Conservation (phyloP, 306 rosid genomes). For the Nissolia schottii region DNA sequence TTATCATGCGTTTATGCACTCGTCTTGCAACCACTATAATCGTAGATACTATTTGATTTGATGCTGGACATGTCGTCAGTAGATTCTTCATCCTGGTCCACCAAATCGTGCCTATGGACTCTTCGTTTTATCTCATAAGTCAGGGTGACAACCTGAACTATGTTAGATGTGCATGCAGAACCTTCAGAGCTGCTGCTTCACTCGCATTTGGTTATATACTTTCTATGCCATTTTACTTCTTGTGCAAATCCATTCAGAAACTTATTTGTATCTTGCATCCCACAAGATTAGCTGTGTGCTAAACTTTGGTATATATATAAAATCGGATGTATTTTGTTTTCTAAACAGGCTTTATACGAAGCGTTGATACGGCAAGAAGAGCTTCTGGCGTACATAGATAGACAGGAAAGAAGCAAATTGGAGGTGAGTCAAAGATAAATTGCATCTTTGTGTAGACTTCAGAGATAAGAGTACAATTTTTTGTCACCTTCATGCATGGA, state of each 20-base stretch:
- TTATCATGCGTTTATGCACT: background rate
- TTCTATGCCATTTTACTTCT: constrained; percentile 1
- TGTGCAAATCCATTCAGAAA: too few species aligned
- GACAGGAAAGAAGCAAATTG: constrained; percentile 51
- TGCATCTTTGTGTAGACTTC: background rate
- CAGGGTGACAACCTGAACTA: background rate
- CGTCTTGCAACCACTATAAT: background rate
- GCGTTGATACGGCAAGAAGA: constrained; percentile 87
- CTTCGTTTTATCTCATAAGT: background rate
- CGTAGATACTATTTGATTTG: background rate
- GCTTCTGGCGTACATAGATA: constrained; percentile 75
- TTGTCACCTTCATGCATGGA: background rate
- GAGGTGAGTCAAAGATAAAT: constrained; percentile 38
- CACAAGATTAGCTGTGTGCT: background rate
- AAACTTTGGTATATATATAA: background rate
- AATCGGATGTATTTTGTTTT: constrained; percentile 7
- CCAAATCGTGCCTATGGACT: background rate
- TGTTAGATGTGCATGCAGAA: background rate
- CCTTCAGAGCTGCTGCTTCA: background rate
- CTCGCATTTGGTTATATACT: background rate
- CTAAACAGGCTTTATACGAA: constrained; percentile 68
- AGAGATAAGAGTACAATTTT: background rate
- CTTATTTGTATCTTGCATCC: too few species aligned
- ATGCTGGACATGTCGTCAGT: background rate
- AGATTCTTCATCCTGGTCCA: background rate